Evolutionary conservation across 2,329 filamentous ascomycete species (phyloP).

Genomic region (Thyridium curvatum): DNA sequence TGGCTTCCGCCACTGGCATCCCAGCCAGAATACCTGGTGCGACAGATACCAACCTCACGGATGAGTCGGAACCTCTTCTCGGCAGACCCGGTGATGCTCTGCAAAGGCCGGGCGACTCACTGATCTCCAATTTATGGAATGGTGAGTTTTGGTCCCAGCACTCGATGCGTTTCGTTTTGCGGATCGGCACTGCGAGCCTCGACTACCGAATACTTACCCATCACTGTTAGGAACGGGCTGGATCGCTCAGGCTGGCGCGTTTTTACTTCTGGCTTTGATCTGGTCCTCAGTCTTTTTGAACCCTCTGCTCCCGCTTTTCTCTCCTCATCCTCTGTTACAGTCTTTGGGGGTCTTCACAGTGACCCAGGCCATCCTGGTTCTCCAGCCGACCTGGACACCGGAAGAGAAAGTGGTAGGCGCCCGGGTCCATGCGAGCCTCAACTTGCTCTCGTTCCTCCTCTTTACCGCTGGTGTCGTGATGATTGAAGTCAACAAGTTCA

Average conservation of each 20-base stretch:
- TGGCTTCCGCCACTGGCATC: slow-evolving; percentile 65
- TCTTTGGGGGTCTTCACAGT: slow-evolving; percentile 65
- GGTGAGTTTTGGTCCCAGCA: slow-evolving; percentile 51
- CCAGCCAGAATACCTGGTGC: slow-evolving; percentile 43
- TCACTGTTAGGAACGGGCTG: slow-evolving; percentile 63
- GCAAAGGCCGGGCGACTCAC: slow-evolving; percentile 57
- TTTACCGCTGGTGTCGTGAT: slow-evolving; percentile 60
- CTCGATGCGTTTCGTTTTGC: too few relatives aligned
- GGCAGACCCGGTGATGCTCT: slow-evolving; percentile 66
- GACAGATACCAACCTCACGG: slow-evolving; percentile 8
- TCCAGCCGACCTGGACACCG: slow-evolving; percentile 80
- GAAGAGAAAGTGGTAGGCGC: slow-evolving; percentile 62
- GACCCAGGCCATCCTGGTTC: slow-evolving; percentile 72
- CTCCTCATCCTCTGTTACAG: slow-evolving; percentile 73
- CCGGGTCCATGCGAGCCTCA: slow-evolving; percentile 62
- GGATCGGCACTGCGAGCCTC: too few relatives aligned
- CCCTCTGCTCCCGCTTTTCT: slow-evolving; percentile 68
- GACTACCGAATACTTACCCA: background rate
- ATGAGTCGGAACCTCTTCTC: slow-evolving; percentile 64
- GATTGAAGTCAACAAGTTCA: slow-evolving; percentile 81
- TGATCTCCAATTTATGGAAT: slow-evolving; percentile 66
- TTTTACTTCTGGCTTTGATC: slow-evolving; percentile 69
- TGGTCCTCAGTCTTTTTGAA: slow-evolving; percentile 72
- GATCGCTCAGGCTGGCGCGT: slow-evolving; percentile 70
- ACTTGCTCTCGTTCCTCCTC: slow-evolving; percentile 54